Percentiles rank a stretch among this genome's conserved stretches.
phyloP scores from a whole-genome alignment of 768 basidiomycete species.

The Pleurotus eryngii region DNA sequence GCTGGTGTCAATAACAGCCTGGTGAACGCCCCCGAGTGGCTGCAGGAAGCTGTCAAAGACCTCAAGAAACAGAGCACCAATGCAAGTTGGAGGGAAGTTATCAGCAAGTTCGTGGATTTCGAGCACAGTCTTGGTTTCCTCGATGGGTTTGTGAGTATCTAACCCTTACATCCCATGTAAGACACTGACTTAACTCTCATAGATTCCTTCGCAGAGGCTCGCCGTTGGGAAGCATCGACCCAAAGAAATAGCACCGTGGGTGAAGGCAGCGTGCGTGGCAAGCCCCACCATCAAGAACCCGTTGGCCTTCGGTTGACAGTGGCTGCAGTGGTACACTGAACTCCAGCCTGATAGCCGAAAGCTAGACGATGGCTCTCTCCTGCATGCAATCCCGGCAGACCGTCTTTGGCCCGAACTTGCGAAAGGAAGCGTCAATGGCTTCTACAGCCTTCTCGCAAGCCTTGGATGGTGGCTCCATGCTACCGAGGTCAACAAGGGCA shows the following conservation, averaged over 20 bases:
- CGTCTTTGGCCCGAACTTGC: background rate
- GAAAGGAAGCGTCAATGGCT: background rate
- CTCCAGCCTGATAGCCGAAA: background rate
- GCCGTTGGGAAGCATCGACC: background rate
- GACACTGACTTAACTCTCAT: background rate
- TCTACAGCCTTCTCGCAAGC: background rate
- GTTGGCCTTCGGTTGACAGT: background rate
- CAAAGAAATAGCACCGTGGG: background rate
- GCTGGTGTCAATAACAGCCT: too few species aligned
- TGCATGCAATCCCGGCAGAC: background rate
- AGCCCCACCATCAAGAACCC: background rate
- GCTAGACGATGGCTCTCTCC: background rate
- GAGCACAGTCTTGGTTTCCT: background rate
- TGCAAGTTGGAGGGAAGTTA: background rate
- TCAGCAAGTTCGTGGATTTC: background rate
- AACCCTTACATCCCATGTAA: background rate
- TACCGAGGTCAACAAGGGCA: background rate
- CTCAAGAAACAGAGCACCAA: too few species aligned
- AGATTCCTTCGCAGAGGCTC: background rate
- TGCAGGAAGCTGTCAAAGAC: too few species aligned
- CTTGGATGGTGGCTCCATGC: background rate
- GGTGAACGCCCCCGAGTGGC: too few species aligned
- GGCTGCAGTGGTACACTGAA: background rate
- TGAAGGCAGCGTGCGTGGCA: background rate
- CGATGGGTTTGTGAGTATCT: background rate